Conservation (phyloP, 192 early-diverging fungal species). For the Mortierella hygrophila region DNA sequence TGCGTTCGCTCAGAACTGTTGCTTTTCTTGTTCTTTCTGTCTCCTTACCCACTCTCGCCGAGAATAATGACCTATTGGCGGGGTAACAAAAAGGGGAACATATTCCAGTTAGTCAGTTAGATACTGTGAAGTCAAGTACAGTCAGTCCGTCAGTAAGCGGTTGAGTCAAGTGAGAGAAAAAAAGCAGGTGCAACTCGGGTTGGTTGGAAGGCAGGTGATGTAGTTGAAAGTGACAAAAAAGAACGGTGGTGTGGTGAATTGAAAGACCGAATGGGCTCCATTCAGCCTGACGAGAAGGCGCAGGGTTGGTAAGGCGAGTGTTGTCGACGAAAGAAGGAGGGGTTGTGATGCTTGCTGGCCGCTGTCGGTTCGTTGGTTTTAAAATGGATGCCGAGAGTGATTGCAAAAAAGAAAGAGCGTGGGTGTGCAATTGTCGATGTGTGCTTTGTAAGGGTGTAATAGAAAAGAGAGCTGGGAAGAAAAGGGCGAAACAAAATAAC, state of each 20-base stretch:
- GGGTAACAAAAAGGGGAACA: background rate
- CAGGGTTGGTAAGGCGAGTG: background rate
- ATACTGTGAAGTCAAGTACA: background rate
- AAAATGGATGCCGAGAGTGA: background rate
- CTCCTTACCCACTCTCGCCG: conserved; percentile 85
- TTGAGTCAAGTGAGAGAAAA: background rate
- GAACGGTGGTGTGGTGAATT: background rate
- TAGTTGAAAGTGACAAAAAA: conserved; percentile 8
- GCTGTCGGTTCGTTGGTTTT: background rate
- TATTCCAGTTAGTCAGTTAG: background rate
- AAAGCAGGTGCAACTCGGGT: background rate
- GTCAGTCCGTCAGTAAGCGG: background rate
- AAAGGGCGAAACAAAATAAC: too few species aligned
- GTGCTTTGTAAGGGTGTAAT: background rate
- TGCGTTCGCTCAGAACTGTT: conserved; percentile 5
- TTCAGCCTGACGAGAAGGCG: background rate
- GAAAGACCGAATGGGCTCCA: conserved; percentile 7
- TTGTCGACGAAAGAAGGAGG: background rate
- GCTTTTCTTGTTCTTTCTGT: background rate
- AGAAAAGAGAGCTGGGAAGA: background rate
- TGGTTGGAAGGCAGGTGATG: background rate
- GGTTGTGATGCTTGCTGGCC: background rate
- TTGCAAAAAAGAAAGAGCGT: background rate
- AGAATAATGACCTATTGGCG: conserved; percentile 80
- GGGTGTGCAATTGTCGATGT: background rate